Evolutionary conservation across 129 eudicot species (phyloP).

Genomic region (Helichrysum umbraculigerum): DNA sequence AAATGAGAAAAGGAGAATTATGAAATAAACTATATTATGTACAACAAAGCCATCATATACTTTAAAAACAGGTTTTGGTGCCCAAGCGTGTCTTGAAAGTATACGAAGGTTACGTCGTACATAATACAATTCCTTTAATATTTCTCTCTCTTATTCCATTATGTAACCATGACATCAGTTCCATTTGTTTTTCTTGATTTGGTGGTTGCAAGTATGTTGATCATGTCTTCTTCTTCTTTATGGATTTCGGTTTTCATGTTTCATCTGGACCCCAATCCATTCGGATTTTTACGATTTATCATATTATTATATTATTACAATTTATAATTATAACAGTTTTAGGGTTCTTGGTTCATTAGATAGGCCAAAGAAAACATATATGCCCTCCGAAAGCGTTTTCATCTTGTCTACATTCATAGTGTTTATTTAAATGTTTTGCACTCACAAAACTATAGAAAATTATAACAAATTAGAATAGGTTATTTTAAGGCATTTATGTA

Average conservation of each 20-base stretch:
- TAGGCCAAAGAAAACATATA: background rate
- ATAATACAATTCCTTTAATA: background rate
- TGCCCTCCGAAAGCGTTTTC: background rate
- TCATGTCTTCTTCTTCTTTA: background rate
- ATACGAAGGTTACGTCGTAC: background rate
- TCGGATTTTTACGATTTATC: background rate
- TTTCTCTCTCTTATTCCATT: background rate
- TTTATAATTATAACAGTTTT: no score
- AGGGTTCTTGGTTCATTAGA: background rate
- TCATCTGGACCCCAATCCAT: background rate
- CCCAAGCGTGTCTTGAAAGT: no score
- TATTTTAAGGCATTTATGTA: background rate
- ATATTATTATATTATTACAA: no score
- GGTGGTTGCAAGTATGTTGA: background rate
- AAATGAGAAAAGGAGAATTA: background rate
- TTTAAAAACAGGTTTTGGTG: no score
- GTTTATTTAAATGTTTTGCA: background rate
- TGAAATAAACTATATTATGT: no score
- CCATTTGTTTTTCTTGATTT: background rate
- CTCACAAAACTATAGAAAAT: background rate
- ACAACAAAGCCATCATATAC: background rate
- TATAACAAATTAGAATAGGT: background rate
- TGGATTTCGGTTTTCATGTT: no score
- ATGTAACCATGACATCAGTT: background rate
- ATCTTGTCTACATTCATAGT: background rate